phyloP scores from a whole-genome alignment of 176 grass and related monocot genomes.

The Musa troglodytarum region DNA sequence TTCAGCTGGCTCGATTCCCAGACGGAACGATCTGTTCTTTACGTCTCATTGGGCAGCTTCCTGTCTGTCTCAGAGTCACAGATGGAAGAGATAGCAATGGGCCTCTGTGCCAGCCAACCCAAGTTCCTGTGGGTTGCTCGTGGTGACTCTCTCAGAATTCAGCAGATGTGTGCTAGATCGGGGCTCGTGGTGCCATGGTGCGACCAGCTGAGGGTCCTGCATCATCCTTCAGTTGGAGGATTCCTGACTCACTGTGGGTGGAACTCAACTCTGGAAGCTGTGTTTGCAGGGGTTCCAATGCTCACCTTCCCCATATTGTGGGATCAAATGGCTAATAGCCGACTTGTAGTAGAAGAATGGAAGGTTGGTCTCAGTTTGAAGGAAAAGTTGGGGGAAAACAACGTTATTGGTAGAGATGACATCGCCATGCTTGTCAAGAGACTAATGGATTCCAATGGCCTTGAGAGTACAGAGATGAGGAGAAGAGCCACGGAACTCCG shows the following conservation, averaged over 20 bases:
- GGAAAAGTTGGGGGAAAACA: slow-evolving; percentile 24
- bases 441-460: slow-evolving; percentile 33
- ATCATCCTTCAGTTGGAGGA: slow-evolving; percentile 34
- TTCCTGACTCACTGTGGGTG: slow-evolving; percentile 54
- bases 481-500: slow-evolving; percentile 18
- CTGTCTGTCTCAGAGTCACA: slow-evolving; percentile 35
- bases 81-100: slow-evolving; percentile 37
- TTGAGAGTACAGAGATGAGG: slow-evolving; percentile 27
- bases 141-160: slow-evolving; percentile 17
- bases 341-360: slow-evolving; percentile 33
- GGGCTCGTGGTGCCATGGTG: slow-evolving; percentile 39
- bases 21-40: slow-evolving; percentile 22
- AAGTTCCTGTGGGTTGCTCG: slow-evolving; percentile 37
- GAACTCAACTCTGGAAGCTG: slow-evolving; percentile 41
- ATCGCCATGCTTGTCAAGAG: slow-evolving; percentile 21
- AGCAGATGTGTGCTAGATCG: slow-evolving; percentile 13
- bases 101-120: slow-evolving; percentile 13
- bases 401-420: slow-evolving; percentile 32
- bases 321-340: slow-evolving; percentile 29
- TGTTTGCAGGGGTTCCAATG: slow-evolving; percentile 37
- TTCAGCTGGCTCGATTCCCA: slow-evolving; percentile 33
- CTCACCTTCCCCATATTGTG: slow-evolving; percentile 33
- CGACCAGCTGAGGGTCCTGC: slow-evolving; percentile 36
- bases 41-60: slow-evolving; percentile 46
- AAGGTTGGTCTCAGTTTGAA: slow-evolving; percentile 39